These are phyloP conservation scores for Smallanthus sonchifolius DNA, from an alignment of 129 eudicot species.

Conservation along the genomic window DNA sequence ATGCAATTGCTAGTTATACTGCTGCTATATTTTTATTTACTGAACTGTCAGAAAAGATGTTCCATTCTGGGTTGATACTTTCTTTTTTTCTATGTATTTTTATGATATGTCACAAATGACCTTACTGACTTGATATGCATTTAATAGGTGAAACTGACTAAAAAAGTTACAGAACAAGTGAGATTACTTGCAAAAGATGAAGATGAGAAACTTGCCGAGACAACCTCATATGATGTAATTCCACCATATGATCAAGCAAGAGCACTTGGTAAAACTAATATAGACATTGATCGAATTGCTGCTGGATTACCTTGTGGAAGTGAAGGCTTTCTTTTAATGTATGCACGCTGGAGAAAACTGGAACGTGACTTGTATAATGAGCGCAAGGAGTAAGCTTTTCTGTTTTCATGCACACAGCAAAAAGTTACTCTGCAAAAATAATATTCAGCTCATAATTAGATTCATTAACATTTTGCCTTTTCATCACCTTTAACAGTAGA, in stretches of 20 bases:
- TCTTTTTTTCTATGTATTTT: neutral
- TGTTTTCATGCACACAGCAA: neutral
- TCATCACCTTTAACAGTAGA: slow-evolving; percentile 52
- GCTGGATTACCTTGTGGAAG: slow-evolving; percentile 99
- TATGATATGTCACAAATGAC: neutral
- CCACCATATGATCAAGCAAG: slow-evolving; percentile 99
- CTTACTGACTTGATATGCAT: slow-evolving; percentile 8
- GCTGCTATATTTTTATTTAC: neutral
- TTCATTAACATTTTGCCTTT: slow-evolving; percentile 24
- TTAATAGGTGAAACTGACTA: slow-evolving; percentile 78
- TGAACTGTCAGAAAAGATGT: neutral
- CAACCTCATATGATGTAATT: slow-evolving; percentile 66
- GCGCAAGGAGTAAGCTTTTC: slow-evolving; percentile 75
- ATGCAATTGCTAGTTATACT: neutral
- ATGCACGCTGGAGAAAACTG: slow-evolving; percentile 96
- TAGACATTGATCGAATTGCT: slow-evolving; percentile 92
- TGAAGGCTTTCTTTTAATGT: slow-evolving; percentile 96
- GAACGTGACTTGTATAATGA: slow-evolving; percentile 93
- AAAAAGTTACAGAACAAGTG: slow-evolving; percentile 96
- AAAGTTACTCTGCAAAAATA: slow-evolving; percentile 7
- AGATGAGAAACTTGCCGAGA: slow-evolving; percentile 73
- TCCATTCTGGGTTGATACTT: neutral
- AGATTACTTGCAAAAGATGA: slow-evolving; percentile 79
- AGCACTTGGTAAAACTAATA: slow-evolving; percentile 96
- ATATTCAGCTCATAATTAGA: neutral